Percentiles rank a stretch among this genome's conserved stretches.
These are phyloP conservation scores for Leishmania major DNA, from an alignment of 208 protist genomes.

Conservation along the genomic window DNA sequence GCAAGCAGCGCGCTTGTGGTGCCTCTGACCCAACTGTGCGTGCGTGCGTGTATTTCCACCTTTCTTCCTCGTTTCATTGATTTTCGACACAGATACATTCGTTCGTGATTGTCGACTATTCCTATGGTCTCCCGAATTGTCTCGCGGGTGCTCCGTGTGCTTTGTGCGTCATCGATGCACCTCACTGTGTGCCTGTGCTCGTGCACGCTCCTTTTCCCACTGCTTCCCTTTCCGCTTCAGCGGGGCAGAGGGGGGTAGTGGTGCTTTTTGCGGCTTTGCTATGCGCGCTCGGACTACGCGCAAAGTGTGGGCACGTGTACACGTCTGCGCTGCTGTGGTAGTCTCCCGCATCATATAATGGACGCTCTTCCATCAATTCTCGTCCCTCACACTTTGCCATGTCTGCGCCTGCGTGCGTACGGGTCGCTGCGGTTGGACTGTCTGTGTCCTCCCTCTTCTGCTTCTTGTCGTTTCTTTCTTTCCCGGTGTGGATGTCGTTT, in stretches of 20 bases:
- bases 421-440: not conserved
- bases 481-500: too few relatives aligned
- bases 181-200: not conserved
- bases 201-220: not conserved
- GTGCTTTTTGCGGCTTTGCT: not conserved
- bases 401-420: not conserved
- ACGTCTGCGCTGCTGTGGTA: not conserved
- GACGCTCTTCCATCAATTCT: not conserved
- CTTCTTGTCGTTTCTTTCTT: not conserved
- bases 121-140: not conserved
- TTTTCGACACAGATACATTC: not conserved
- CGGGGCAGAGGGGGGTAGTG: not conserved
- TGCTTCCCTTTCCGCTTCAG: not conserved
- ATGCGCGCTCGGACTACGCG: not conserved
- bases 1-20: not conserved
- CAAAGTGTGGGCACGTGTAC: not conserved
- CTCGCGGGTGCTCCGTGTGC: not conserved
- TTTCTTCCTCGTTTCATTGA: not conserved
- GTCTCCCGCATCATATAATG: not conserved
- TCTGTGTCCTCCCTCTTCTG: not conserved
- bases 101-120: not conserved
- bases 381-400: not conserved
- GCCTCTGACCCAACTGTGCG: too few relatives aligned
- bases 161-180: not conserved
- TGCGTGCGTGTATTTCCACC: not conserved